These are phyloP conservation scores for Metrosideros polymorpha DNA, from an alignment of 441 rosid genomes.

Conservation along the genomic window DNA sequence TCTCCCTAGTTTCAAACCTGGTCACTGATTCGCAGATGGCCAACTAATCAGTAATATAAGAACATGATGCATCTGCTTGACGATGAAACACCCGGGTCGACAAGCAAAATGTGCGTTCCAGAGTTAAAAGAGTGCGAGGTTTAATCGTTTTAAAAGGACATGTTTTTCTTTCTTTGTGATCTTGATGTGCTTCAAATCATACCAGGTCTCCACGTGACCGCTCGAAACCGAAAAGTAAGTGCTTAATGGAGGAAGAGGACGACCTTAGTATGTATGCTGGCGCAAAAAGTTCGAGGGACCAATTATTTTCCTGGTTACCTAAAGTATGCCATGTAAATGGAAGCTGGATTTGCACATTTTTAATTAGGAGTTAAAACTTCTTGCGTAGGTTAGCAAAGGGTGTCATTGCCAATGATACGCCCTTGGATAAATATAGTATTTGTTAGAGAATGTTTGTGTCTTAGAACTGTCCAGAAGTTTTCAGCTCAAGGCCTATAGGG, in stretches of 20 bases:
- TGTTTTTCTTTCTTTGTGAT: not conserved
- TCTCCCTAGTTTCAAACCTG: not conserved
- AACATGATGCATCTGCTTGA: not conserved
- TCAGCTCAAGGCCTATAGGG: accelerated
- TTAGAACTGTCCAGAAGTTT: not conserved
- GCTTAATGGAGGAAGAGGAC: not conserved
- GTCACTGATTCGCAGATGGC: not conserved
- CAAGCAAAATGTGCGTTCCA: not conserved
- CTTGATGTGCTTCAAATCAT: not conserved
- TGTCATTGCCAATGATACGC: not conserved
- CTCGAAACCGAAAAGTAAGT: not conserved
- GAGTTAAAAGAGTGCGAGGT: not conserved
- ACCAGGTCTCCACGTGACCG: not conserved
- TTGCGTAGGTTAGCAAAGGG: not conserved
- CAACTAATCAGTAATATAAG: not conserved
- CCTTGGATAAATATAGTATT: not conserved
- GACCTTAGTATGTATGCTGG: not conserved
- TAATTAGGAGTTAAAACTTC: not conserved
- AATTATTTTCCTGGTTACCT: not conserved
- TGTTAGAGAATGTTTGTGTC: not conserved
- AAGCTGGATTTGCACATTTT: not conserved
- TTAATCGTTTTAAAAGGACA: not conserved
- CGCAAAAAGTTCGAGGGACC: not conserved
- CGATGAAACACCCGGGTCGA: not conserved
- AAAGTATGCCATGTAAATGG: not conserved